These are phyloP conservation scores for Gamarada debralockiae DNA, from an alignment of 495 filamentous ascomycete genomes.

Conservation along the genomic window DNA sequence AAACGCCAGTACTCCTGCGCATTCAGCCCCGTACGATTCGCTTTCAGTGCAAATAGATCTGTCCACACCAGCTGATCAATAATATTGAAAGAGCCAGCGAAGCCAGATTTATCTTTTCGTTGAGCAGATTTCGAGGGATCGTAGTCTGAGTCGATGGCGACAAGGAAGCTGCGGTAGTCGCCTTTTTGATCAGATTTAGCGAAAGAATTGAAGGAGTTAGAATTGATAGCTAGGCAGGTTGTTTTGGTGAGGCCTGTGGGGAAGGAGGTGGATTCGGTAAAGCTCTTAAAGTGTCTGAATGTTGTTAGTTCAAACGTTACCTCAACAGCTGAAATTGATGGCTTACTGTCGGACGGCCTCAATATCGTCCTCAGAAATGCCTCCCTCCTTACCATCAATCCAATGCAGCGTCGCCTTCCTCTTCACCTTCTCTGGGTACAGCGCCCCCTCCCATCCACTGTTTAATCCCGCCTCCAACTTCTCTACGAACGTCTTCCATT, in stretches of 20 bases:
- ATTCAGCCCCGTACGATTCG: constrained; percentile 5
- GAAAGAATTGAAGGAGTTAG: constrained; percentile 23
- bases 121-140: constrained; percentile 13
- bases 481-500: constrained; percentile 26
- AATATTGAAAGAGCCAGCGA: constrained; percentile 30
- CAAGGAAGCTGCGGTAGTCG: constrained; percentile 16
- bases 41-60: constrained; percentile 27
- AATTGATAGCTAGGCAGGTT: constrained; percentile 25
- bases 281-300: constrained; percentile 21
- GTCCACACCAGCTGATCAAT: constrained; percentile 33
- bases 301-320: not conserved
- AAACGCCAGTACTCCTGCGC: constrained; percentile 31
- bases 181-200: constrained; percentile 7
- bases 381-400: constrained; percentile 30
- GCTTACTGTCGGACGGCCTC: constrained; percentile 26
- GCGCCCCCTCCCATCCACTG: constrained; percentile 28
- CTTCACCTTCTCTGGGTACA: constrained; percentile 24
- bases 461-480: constrained; percentile 27
- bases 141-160: constrained; percentile 28
- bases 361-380: constrained; percentile 27
- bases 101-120: constrained; percentile 24
- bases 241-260: constrained; percentile 18
- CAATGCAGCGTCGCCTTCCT: constrained; percentile 29
- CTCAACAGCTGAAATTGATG: not conserved
- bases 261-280: not conserved